Evolutionary conservation across 2,329 filamentous ascomycete species (phyloP), one percentile per base, ranked within the genome.

Genomic region (Drechslerella coelobrocha): DNA sequence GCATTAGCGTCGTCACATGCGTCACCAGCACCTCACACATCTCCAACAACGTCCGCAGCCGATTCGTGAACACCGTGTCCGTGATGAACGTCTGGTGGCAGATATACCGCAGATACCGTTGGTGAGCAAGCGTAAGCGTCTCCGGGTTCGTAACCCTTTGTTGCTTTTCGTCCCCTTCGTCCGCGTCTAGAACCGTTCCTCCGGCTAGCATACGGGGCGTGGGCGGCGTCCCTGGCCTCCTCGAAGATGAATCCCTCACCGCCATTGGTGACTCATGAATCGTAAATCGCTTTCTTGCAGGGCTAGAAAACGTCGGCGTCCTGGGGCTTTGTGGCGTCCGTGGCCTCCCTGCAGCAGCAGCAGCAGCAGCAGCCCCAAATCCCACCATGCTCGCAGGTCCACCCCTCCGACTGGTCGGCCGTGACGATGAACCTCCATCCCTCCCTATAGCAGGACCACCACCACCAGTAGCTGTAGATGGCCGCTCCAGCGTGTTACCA

Each of bases 41-140:
- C 7, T 61, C 71, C 27, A 76, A 55, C 31, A 76, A 61, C 14
- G 66, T 69, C 29, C 73, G 71, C 14, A 75, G 55, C 9, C 73
- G 68, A 9, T 73, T 73, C 2, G 75, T 69, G 52, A 76, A 76
- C 29, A 72, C 69, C 14, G 61, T 73, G 57, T 76, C 75, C 3
- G 72, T 62, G 48, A 76, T 66, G 52, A 76, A 76, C 19, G 66
- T 71, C 47, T 71, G 66, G 53, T 71, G 66, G 59, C 66, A 71
- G 12, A 71, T 71, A 45, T 59, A 60, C 19, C 66, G 66, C 17
- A 71, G 31, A 50, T 71, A 71, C 45, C 53, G 37, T 23, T 71
- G 66, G 45, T 71, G 66, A n/a, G 66, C 66, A 26, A 71, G 45
- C 17, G 66, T 71, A 59, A 71, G 29, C 12, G 66, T 63, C 54